phyloP scores from a whole-genome alignment of 1,139 yeast species.

The Kodamaea suecica region DNA sequence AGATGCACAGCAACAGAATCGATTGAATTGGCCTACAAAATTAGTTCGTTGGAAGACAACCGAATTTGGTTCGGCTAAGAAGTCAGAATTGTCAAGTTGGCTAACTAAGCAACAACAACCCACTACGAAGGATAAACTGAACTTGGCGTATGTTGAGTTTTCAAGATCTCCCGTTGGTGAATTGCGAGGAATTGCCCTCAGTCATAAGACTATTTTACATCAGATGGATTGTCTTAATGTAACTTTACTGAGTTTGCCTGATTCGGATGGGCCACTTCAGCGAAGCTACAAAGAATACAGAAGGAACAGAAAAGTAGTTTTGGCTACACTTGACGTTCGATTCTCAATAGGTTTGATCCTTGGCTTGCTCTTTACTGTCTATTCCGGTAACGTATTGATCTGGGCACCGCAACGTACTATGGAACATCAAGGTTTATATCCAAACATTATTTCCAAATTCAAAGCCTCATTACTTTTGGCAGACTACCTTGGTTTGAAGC shows the following conservation, averaged over 20 bases:
- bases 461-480: constrained; percentile 74
- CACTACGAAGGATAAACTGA: constrained; percentile 45
- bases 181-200: constrained; percentile 86
- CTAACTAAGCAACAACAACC: constrained; percentile 19
- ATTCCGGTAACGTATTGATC: constrained; percentile 76
- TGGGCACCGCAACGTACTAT: constrained; percentile 78
- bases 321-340: constrained; percentile 82
- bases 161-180: constrained; percentile 90
- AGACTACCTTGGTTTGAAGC: constrained; percentile 86
- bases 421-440: constrained; percentile 84
- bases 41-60: constrained; percentile 78
- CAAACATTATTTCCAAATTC: constrained; percentile 69
- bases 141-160: constrained; percentile 90
- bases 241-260: constrained; percentile 64
- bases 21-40: constrained; percentile 43
- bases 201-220: constrained; percentile 82
- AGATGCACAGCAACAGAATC: constrained; percentile 32
- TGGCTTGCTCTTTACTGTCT: constrained; percentile 78
- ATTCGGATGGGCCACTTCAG: constrained; percentile 39
- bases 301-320: constrained; percentile 34
- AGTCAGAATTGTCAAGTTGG: constrained; percentile 37
- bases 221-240: constrained; percentile 79
- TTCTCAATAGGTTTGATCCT: constrained; percentile 84
- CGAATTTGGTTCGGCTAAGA: constrained; percentile 72
- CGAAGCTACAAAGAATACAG: constrained; percentile 27